Percentiles rank a stretch among this genome's conserved stretches.
These are phyloP conservation scores for Suhomyces bribrorum DNA, from an alignment of 1,139 yeast genomes.

Conservation along the genomic window DNA sequence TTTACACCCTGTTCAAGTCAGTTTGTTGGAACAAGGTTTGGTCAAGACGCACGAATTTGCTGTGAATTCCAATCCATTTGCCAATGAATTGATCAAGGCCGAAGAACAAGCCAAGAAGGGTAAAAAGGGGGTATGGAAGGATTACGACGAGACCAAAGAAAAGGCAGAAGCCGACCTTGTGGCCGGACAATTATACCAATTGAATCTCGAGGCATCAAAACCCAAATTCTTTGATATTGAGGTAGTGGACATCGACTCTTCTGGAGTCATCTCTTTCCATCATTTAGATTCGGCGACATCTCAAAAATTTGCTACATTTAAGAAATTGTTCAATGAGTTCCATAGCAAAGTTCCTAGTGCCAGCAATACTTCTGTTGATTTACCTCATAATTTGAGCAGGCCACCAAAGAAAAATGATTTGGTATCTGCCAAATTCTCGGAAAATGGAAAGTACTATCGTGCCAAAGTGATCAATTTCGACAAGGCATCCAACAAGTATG, in stretches of 20 bases:
- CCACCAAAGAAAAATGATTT: conserved; percentile 58
- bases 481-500: conserved; percentile 44
- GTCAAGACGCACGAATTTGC: conserved; percentile 69
- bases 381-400: conserved; percentile 47
- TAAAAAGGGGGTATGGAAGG: conserved; percentile 67
- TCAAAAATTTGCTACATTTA: conserved; percentile 42
- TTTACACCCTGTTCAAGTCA: conserved; percentile 57
- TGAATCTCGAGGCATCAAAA: conserved; percentile 31
- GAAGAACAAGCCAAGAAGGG: conserved; percentile 60
- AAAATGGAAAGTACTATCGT: conserved; percentile 60
- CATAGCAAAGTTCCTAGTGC: conserved; percentile 45
- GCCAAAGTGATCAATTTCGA: conserved; percentile 58
- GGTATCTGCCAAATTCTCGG: conserved; percentile 59
- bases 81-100: conserved; percentile 56
- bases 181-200: conserved; percentile 20
- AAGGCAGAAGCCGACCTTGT: conserved; percentile 27
- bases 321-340: conserved; percentile 48
- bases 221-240: conserved; percentile 63
- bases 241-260: conserved; percentile 52
- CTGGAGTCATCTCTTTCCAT: conserved; percentile 59
- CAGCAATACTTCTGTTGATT: conserved; percentile 38
- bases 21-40: conserved; percentile 64
- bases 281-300: conserved; percentile 38
- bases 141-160: conserved; percentile 45
- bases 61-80: conserved; percentile 57